phyloP scores from a whole-genome alignment of 345 rosid genomes.

The Adansonia digitata region DNA sequence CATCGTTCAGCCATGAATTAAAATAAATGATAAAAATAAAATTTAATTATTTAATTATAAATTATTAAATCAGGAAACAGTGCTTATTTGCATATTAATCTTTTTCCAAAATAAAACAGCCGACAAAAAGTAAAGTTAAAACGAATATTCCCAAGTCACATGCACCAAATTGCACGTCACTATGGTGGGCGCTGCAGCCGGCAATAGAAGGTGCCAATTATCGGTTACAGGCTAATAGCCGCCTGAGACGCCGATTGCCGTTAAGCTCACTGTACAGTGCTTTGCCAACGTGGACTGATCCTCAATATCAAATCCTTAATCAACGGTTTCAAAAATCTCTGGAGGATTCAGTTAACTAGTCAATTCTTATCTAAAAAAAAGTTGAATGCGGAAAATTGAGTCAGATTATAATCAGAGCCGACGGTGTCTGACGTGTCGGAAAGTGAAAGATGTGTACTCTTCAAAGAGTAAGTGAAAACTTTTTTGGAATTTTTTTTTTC shows the following conservation, averaged over 20 bases:
- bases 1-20: too few species aligned
- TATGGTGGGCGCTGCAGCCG: neutral
- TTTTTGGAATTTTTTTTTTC: constrained; percentile 18
- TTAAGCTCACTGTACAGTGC: neutral
- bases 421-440: constrained; percentile 30
- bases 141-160: neutral
- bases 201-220: neutral
- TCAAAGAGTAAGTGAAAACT: neutral
- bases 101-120: too few species aligned
- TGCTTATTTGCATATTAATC: too few species aligned
- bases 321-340: constrained; percentile 26
- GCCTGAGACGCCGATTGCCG: neutral
- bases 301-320: neutral
- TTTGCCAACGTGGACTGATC: neutral
- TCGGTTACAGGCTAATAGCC: neutral
- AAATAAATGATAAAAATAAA: too few species aligned
- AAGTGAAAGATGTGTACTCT: constrained; percentile 24
- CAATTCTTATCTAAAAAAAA: constrained; percentile 22
- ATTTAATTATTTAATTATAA: too few species aligned
- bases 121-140: neutral
- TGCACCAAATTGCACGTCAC: constrained; percentile 8
- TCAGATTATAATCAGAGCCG: constrained; percentile 31
- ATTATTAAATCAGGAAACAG: too few species aligned
- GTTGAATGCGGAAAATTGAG: neutral
- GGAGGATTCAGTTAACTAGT: constrained; percentile 22